Conservation (phyloP, 2,329 filamentous ascomycete species). For the Fusarium dlaminii region DNA sequence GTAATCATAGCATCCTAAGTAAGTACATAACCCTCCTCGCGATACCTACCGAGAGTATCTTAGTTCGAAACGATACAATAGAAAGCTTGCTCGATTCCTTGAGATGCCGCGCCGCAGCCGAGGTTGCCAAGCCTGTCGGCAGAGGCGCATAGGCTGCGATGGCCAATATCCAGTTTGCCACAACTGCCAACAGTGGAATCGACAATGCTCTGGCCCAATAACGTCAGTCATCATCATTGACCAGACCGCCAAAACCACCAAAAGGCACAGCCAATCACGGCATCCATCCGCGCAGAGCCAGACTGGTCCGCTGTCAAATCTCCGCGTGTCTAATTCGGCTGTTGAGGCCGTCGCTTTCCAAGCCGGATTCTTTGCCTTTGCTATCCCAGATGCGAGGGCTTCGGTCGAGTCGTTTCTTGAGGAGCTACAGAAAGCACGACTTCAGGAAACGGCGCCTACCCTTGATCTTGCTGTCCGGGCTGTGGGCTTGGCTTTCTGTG, state of each 20-base stretch:
- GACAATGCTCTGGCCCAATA: background rate
- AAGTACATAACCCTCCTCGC: background rate
- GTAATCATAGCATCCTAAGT: too few species aligned
- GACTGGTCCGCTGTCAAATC: background rate
- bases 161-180: background rate
- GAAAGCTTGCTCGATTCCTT: background rate
- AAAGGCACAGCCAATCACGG: background rate
- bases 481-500: background rate
- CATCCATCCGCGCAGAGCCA: background rate
- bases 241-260: background rate
- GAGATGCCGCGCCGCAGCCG: background rate
- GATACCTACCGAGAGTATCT: background rate
- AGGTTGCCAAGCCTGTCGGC: background rate
- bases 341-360: background rate
- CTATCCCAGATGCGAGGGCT: background rate
- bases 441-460: background rate
- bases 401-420: background rate
- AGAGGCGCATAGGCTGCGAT: background rate
- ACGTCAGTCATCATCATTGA: background rate
- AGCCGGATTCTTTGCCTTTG: background rate
- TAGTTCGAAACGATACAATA: background rate
- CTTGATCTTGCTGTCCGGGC: background rate
- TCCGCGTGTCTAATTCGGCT: background rate
- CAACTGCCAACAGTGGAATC: background rate
- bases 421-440: background rate